A percentile compares a stretch with the other conserved stretches of the same genome.
Evolutionary conservation across 805 yeast species (phyloP).

Genomic region (Candida yuanshanica): DNA sequence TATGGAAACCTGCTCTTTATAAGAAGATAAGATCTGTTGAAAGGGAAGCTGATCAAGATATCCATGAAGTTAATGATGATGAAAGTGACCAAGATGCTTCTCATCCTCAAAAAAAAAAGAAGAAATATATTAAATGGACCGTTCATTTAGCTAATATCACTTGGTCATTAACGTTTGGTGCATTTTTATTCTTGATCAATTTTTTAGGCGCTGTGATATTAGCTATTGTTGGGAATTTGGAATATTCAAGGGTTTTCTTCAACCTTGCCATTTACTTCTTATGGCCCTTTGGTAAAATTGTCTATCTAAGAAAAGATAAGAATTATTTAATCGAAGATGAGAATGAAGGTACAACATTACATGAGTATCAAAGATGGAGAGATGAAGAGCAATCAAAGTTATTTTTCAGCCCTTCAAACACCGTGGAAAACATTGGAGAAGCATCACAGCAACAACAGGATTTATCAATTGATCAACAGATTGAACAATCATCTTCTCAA

Average conservation of each 20-base stretch:
- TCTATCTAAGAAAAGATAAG: conserved; percentile 69
- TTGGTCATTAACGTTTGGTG: conserved; percentile 75
- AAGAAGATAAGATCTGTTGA: conserved; percentile 91
- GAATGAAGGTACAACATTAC: conserved; percentile 77
- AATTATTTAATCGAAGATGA: conserved; percentile 83
- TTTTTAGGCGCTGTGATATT: conserved; percentile 39
- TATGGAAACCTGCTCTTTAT: conserved; percentile 97
- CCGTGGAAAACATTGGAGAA: conserved; percentile 1
- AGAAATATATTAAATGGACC: conserved; percentile 47
- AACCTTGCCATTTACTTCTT: conserved; percentile 66
- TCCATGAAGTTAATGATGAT: conserved; percentile 57
- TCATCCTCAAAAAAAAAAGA: conserved; percentile 5
- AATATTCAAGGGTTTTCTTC: conserved; percentile 57
- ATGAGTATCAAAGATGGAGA: conserved; percentile 88
- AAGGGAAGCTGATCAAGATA: conserved; percentile 85
- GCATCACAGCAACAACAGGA: not conserved
- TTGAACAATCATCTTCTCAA: not conserved
- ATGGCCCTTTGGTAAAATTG: conserved; percentile 87
- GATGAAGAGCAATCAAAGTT: conserved; percentile 67
- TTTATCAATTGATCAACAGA: conserved; percentile 1
- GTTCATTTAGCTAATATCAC: conserved; percentile 63
- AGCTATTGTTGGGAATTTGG: conserved; percentile 40
- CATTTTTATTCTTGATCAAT: conserved; percentile 50
- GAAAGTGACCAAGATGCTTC: conserved; percentile 1
- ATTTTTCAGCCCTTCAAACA: conserved; percentile 48